Conservation (phyloP, 1,284 basidiomycete genomes). For the Microstroma glucosiphilum region DNA sequence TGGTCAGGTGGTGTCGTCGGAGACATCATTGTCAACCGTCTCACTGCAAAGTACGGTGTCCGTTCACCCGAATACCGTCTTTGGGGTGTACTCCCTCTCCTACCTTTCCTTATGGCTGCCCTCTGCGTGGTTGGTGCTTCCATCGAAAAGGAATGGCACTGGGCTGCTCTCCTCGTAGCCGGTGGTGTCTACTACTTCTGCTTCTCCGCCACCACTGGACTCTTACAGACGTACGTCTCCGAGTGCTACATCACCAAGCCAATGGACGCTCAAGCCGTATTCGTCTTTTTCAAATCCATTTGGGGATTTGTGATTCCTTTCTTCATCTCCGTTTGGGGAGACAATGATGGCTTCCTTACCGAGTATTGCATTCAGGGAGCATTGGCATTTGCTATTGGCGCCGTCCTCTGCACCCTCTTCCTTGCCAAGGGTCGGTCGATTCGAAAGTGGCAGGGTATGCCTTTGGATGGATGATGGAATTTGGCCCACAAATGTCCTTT, state of each 20-base stretch:
- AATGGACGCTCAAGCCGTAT: slow-evolving; percentile 50
- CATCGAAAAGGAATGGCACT: slow-evolving; percentile 38
- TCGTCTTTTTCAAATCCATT: slow-evolving; percentile 51
- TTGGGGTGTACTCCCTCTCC: slow-evolving; percentile 44
- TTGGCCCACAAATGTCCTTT: too few relatives aligned
- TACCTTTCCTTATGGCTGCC: slow-evolving; percentile 43
- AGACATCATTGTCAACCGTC: slow-evolving; percentile 42
- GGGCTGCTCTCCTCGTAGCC: slow-evolving; percentile 50
- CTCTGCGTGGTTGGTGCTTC: slow-evolving; percentile 44
- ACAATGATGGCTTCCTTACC: too few relatives aligned
- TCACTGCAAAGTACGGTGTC: slow-evolving; percentile 7
- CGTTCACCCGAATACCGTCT: slow-evolving; percentile 52
- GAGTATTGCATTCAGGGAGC: too few relatives aligned
- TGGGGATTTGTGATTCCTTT: slow-evolving; percentile 51
- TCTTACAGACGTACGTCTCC: slow-evolving; percentile 45
- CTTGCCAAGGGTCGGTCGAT: too few relatives aligned
- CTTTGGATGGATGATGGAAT: too few relatives aligned
- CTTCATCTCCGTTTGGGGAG: slow-evolving; percentile 47
- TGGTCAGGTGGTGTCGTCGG: slow-evolving; percentile 47
- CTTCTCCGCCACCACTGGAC: slow-evolving; percentile 21
- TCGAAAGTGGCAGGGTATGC: too few relatives aligned
- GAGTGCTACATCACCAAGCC: slow-evolving; percentile 47
- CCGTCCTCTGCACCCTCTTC: too few relatives aligned
- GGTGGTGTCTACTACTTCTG: slow-evolving; percentile 46
- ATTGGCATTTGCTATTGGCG: too few relatives aligned